phyloP scores from a whole-genome alignment of 2,329 filamentous ascomycete species.

The Colletotrichum sp. region DNA sequence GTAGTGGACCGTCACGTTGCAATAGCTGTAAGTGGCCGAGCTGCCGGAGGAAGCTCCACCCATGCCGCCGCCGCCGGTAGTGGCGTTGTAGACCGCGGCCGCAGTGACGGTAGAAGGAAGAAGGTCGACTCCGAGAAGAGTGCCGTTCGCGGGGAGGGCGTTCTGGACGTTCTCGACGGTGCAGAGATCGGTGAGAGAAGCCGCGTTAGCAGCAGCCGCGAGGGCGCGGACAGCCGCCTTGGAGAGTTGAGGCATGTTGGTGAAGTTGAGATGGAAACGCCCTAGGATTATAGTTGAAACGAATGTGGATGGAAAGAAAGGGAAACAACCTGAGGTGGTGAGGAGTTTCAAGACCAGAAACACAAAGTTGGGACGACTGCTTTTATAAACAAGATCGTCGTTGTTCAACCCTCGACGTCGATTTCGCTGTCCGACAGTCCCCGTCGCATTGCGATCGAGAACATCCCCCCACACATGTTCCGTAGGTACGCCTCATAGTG shows the following conservation, averaged over 20 bases:
- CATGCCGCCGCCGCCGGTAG: constrained; percentile 28
- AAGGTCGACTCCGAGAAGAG: constrained; percentile 31
- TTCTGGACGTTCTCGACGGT: constrained; percentile 25
- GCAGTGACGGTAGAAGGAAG: constrained; percentile 19
- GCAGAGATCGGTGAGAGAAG: constrained; percentile 26
- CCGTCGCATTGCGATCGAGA: not conserved
- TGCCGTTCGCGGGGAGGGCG: constrained; percentile 26
- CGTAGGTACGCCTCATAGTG: constrained; percentile 5
- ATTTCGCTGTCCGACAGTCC: not conserved
- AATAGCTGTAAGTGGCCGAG: constrained; percentile 41
- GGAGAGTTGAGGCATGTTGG: not conserved
- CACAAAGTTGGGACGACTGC: not conserved
- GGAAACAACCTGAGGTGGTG: not conserved
- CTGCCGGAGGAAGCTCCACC: constrained; percentile 37
- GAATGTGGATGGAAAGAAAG: not conserved
- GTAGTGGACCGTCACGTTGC: constrained; percentile 52
- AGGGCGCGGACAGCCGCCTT: not conserved
- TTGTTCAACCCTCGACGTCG: not conserved
- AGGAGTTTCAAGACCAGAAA: not conserved
- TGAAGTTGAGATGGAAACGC: not conserved
- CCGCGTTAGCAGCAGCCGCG: constrained; percentile 15
- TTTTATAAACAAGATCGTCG: not conserved
- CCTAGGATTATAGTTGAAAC: not conserved
- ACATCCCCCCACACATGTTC: not conserved
- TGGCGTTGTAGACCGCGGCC: constrained; percentile 11